phyloP scores from a whole-genome alignment of 306 rosid genomes.

The Abrus pulchellus region DNA sequence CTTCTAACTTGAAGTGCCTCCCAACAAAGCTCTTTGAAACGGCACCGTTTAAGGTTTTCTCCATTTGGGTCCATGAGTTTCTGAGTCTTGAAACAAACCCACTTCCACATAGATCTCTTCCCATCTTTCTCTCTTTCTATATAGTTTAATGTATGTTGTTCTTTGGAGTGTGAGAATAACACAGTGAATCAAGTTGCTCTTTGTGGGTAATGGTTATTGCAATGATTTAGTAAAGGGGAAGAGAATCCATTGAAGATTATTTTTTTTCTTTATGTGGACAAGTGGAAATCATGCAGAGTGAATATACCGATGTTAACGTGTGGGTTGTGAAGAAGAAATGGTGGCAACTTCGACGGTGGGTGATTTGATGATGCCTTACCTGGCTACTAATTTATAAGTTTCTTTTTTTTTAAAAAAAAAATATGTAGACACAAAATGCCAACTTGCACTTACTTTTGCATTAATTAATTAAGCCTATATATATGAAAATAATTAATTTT shows the following conservation, averaged over 20 bases:
- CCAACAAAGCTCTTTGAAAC: conserved; percentile 71
- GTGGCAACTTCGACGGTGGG: conserved; percentile 29
- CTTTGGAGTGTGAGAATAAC: background rate
- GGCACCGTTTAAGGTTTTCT: conserved; percentile 60
- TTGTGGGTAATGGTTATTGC: conserved; percentile 11
- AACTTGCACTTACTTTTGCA: conserved; percentile 7
- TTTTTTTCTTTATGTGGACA: conserved; percentile 14
- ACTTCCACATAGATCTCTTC: conserved; percentile 59
- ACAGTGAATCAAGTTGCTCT: background rate
- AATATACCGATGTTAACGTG: conserved; percentile 44
- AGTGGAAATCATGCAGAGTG: conserved; percentile 47
- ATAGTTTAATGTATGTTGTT: background rate
- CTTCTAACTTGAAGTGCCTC: conserved; percentile 75
- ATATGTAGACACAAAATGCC: background rate
- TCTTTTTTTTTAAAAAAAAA: background rate
- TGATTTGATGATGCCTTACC: conserved; percentile 43
- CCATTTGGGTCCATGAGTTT: conserved; percentile 58
- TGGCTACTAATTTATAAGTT: conserved; percentile 33
- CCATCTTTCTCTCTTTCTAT: conserved; percentile 47
- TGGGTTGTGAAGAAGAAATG: background rate
- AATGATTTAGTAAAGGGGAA: conserved; percentile 33
- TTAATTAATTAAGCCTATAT: background rate
- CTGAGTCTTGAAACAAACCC: conserved; percentile 38
- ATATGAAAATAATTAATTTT: background rate
- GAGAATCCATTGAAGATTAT: conserved; percentile 45